phyloP scores from a whole-genome alignment of 78 protist genomes.

The Polysphondylium violaceum region DNA sequence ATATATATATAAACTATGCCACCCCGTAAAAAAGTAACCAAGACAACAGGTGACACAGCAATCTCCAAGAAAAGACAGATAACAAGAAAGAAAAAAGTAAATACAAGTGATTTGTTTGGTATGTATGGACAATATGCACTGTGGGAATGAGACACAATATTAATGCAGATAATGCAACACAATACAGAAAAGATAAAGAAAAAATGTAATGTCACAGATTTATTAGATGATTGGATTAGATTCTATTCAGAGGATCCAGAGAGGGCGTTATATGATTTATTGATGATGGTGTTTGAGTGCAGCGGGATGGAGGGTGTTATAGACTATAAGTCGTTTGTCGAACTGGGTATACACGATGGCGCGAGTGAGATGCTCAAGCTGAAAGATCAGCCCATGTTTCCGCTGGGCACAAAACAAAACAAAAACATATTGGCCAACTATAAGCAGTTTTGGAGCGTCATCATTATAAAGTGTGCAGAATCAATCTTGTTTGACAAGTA shows the following conservation, averaged over 20 bases:
- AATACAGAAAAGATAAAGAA: constrained; percentile 11
- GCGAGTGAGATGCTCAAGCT: neutral
- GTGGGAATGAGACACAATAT: too few relatives aligned
- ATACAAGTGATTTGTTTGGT: too few relatives aligned
- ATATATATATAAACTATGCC: too few relatives aligned
- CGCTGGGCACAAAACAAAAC: constrained; percentile 4
- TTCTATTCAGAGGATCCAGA: constrained; percentile 43
- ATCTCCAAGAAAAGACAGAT: too few relatives aligned
- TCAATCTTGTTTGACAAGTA: constrained; percentile 48
- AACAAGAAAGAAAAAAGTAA: too few relatives aligned
- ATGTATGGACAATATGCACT: too few relatives aligned
- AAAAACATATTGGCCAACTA: neutral
- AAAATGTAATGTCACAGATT: constrained; percentile 10
- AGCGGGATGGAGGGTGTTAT: constrained; percentile 37
- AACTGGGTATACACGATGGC: neutral
- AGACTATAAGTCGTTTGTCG: constrained; percentile 6
- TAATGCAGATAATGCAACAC: too few relatives aligned
- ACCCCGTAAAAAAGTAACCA: too few relatives aligned
- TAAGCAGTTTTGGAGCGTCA: neutral
- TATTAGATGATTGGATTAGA: constrained; percentile 42
- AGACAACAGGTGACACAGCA: too few relatives aligned
- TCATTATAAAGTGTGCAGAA: constrained; percentile 11
- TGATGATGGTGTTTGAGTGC: constrained; percentile 19
- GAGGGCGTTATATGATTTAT: constrained; percentile 11
- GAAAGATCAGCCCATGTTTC: constrained; percentile 9